A percentile compares a stretch with the other conserved stretches of the same genome.
Conservation (phyloP, 2,329 filamentous ascomycete genomes). For the Neonectria magnoliae region DNA sequence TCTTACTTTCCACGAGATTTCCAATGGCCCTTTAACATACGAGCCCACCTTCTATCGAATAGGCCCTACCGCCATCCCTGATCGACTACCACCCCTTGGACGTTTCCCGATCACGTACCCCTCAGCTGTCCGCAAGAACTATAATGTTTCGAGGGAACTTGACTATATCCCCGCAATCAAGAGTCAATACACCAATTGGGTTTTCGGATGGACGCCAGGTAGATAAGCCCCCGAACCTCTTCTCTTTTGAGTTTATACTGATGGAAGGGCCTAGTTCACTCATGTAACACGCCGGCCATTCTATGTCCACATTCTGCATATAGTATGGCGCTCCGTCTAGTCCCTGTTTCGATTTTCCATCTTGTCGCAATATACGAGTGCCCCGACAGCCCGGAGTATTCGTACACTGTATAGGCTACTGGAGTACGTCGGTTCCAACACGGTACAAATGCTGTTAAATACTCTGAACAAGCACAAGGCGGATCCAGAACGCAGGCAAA, state of each 20-base stretch:
- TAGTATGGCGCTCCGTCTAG: slow-evolving; percentile 16
- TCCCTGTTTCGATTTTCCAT: slow-evolving; percentile 22
- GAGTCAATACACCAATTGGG: not conserved
- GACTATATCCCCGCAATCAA: not conserved
- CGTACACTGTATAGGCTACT: slow-evolving; percentile 34
- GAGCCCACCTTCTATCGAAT: too few species aligned
- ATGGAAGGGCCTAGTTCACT: slow-evolving; percentile 23
- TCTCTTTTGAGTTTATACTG: not conserved
- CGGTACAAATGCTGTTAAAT: slow-evolving; percentile 35
- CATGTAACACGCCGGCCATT: slow-evolving; percentile 19
- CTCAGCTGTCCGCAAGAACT: not conserved
- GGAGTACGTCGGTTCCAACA: slow-evolving; percentile 35
- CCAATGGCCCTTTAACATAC: too few species aligned
- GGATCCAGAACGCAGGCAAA: slow-evolving; percentile 20
- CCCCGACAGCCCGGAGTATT: slow-evolving; percentile 14
- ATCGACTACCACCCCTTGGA: not conserved
- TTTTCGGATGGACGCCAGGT: slow-evolving; percentile 12
- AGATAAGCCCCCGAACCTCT: not conserved
- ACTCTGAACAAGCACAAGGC: slow-evolving; percentile 28
- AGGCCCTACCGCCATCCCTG: not conserved
- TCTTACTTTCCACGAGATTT: too few species aligned
- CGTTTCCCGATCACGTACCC: not conserved
- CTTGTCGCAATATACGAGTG: slow-evolving; percentile 28
- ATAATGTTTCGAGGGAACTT: not conserved
- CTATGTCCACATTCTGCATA: slow-evolving; percentile 10